Percentiles rank a stretch among this genome's conserved stretches.
phyloP scores from a whole-genome alignment of 192 early-diverging fungal species.

The Backusella macrospora region DNA sequence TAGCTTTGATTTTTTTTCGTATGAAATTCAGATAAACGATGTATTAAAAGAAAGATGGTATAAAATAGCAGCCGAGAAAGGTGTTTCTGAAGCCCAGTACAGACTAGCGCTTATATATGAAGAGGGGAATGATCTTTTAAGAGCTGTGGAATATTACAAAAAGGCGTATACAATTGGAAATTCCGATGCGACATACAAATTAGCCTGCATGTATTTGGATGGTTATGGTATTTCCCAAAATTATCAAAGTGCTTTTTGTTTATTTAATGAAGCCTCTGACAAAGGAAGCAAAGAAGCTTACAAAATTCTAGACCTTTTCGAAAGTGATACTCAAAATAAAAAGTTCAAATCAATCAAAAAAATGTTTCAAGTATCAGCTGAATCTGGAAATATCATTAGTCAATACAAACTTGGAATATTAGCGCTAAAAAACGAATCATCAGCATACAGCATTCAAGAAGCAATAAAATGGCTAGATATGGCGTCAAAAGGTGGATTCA shows the following conservation, averaged over 20 bases:
- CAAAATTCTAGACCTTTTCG: neutral
- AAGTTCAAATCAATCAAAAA: no score
- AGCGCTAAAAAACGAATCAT: no score
- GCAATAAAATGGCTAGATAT: no score
- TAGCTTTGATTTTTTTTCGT: no score
- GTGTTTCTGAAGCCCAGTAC: conserved; percentile 27
- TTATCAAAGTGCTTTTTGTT: neutral
- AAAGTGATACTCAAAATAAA: neutral
- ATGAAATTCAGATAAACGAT: no score
- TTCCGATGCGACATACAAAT: conserved; percentile 18
- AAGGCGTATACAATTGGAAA: conserved; percentile 18
- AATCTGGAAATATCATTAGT: no score
- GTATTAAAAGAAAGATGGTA: neutral
- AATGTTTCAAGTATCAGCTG: no score
- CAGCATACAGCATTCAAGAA: no score
- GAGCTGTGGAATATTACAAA: conserved; percentile 29
- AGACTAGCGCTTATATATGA: conserved; percentile 23
- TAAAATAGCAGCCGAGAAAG: conserved; percentile 15
- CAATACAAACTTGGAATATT: no score
- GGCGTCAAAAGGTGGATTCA: no score
- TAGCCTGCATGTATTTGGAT: neutral
- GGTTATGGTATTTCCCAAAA: neutral
- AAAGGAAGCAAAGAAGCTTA: neutral
- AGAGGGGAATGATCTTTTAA: conserved; percentile 32
- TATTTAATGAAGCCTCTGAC: neutral